A percentile compares a stretch with the other conserved stretches of the same genome.
Evolutionary conservation across 176 grass and related monocot species (phyloP).

Genomic region (Lolium multiflorum): DNA sequence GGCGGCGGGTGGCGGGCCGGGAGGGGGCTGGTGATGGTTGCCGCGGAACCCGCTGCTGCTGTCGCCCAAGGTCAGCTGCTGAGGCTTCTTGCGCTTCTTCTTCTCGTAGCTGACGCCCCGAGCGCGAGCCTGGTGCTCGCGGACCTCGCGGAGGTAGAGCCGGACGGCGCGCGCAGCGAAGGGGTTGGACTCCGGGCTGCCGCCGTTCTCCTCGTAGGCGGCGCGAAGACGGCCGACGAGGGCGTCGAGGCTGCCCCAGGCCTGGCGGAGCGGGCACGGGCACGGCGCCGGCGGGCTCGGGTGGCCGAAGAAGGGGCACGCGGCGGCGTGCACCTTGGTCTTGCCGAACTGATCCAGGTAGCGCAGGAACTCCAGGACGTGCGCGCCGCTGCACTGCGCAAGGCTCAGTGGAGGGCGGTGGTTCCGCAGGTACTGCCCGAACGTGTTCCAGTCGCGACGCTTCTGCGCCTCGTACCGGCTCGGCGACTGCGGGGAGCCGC

Average conservation of each 20-base stretch:
- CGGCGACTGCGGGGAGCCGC: slow-evolving; percentile 53
- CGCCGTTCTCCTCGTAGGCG: slow-evolving; percentile 92
- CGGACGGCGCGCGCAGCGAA: slow-evolving; percentile 85
- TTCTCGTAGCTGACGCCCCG: slow-evolving; percentile 97
- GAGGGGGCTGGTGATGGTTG: slow-evolving; percentile 43
- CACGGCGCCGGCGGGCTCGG: slow-evolving; percentile 80
- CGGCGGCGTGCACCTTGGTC: slow-evolving; percentile 81
- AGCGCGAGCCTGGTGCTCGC: slow-evolving; percentile 86
- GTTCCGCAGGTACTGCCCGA: slow-evolving; percentile 80
- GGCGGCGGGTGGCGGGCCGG: slow-evolving; percentile 30
- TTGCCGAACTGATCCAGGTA: slow-evolving; percentile 98
- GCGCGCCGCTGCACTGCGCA: slow-evolving; percentile 83
- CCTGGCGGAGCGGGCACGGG: slow-evolving; percentile 88
- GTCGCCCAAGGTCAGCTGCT: slow-evolving; percentile 29
- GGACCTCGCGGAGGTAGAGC: slow-evolving; percentile 93
- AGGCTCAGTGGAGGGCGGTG: slow-evolving; percentile 74
- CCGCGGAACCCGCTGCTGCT: slow-evolving; percentile 13
- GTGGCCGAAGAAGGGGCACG: slow-evolving; percentile 90
- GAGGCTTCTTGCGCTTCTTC: slow-evolving; percentile 97
- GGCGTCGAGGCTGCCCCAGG: slow-evolving; percentile 94
- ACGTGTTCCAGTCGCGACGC: slow-evolving; percentile 78
- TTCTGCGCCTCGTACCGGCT: slow-evolving; percentile 82
- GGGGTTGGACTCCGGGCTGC: slow-evolving; percentile 82
- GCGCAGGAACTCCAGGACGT: slow-evolving; percentile 92
- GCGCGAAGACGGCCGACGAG: slow-evolving; percentile 87